Percentiles rank a stretch among this genome's conserved stretches.
Conservation (phyloP, 1,284 basidiomycete species). For the Cerrena zonata region DNA sequence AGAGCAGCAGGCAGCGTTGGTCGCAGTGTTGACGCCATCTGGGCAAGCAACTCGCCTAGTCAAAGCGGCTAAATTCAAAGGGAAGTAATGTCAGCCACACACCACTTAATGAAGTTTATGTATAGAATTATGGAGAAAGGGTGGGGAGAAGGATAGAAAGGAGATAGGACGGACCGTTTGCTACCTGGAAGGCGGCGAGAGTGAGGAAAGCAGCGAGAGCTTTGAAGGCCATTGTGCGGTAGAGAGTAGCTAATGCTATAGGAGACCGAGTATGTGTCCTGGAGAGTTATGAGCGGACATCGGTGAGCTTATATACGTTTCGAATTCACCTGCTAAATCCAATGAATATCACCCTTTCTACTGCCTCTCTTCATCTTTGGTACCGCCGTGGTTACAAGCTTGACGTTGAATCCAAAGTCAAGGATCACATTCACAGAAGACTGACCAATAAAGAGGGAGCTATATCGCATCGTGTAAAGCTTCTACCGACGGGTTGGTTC, state of each 20-base stretch:
- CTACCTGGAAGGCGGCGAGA: neutral
- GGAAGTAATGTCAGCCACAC: too few relatives aligned
- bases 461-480: neutral
- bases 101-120: too few relatives aligned
- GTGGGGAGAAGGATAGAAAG: neutral
- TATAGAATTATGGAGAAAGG: neutral
- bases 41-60: conserved; percentile 10
- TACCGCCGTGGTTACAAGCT: neutral
- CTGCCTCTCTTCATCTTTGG: neutral
- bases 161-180: conserved; percentile 1
- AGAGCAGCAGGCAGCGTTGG: conserved; percentile 22
- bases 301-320: conserved; percentile 4
- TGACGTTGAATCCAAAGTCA: neutral
- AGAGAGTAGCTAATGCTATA: neutral
- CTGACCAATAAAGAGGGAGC: neutral
- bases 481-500: neutral
- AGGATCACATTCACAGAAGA: neutral
- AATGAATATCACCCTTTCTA: neutral
- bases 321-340: neutral
- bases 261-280: conserved; percentile 1
- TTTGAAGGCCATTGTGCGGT: conserved; percentile 3
- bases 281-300: neutral
- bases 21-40: conserved; percentile 18
- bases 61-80: conserved; percentile 3
- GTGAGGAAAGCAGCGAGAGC: conserved; percentile 5